Evolutionary conservation across 306 rosid genomes (phyloP).

Genomic region (Acacia crassicarpa): DNA sequence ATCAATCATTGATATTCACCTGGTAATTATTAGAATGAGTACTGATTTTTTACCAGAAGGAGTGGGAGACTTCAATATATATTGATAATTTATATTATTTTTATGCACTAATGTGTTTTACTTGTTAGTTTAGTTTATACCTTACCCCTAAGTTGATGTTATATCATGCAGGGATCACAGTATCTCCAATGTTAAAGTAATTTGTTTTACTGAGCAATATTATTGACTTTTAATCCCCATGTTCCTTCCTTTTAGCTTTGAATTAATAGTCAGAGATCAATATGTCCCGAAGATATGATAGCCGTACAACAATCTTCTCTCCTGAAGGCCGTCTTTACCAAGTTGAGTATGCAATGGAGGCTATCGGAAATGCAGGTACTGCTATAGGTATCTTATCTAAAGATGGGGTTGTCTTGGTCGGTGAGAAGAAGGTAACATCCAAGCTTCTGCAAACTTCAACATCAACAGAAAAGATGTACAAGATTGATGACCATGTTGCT

Average conservation of each 20-base stretch:
- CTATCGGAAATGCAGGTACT: slow-evolving; percentile 56
- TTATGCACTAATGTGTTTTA: neutral
- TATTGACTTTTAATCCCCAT: slow-evolving; percentile 18
- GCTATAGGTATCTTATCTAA: slow-evolving; percentile 57
- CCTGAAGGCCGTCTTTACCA: slow-evolving; percentile 61
- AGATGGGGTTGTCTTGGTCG: slow-evolving; percentile 51
- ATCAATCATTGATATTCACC: neutral
- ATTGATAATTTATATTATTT: neutral
- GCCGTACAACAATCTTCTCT: slow-evolving; percentile 58
- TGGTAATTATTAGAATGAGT: neutral
- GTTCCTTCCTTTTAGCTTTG: slow-evolving; percentile 16
- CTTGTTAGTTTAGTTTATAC: neutral
- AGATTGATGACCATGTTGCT: slow-evolving; percentile 56
- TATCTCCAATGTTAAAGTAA: neutral
- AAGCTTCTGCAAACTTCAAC: slow-evolving; percentile 56
- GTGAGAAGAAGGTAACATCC: slow-evolving; percentile 58
- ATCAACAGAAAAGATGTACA: slow-evolving; percentile 57
- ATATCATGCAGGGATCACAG: neutral
- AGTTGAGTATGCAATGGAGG: slow-evolving; percentile 61
- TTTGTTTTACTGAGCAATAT: neutral
- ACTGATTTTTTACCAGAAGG: neutral
- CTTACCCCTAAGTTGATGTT: neutral
- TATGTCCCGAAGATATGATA: slow-evolving; percentile 60
- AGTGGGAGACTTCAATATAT: neutral
- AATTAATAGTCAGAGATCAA: slow-evolving; percentile 22